Conservation (phyloP, 306 rosid genomes). For the Vicia villosa region DNA sequence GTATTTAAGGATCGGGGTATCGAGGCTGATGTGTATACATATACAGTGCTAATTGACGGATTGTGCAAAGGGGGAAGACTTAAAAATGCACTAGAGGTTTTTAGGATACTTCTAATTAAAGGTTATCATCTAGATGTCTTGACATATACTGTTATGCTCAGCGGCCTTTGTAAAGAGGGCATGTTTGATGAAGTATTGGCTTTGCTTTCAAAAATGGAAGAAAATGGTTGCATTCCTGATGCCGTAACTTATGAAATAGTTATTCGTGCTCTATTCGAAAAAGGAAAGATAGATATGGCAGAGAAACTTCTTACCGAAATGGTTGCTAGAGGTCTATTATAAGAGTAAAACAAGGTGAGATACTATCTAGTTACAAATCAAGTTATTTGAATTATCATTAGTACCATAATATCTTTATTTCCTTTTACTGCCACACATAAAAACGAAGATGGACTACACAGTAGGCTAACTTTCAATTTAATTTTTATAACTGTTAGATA, state of each 20-base stretch:
- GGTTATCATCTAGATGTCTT: neutral
- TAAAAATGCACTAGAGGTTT: neutral
- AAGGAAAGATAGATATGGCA: neutral
- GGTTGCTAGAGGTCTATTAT: neutral
- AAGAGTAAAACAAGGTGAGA: neutral
- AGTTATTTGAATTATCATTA: neutral
- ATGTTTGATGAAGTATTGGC: neutral
- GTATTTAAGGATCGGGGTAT: neutral
- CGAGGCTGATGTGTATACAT: neutral
- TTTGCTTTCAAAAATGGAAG: constrained; percentile 1
- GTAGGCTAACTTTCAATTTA: neutral
- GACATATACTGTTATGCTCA: constrained; percentile 1
- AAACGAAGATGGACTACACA: neutral
- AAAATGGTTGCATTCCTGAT: neutral
- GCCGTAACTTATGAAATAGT: constrained; percentile 2
- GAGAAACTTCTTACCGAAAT: constrained; percentile 5
- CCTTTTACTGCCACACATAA: neutral
- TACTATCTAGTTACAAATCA: neutral
- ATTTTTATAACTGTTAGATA: neutral
- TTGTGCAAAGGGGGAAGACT: constrained; percentile 5
- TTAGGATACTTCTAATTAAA: constrained; percentile 2
- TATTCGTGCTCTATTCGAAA: neutral
- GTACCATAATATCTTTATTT: neutral
- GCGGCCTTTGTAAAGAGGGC: neutral
- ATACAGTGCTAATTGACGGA: neutral